Percentiles rank a stretch among this genome's conserved stretches.
Evolutionary conservation across 2,329 filamentous ascomycete species (phyloP).

Genomic region (Colletotrichum gloeosporioides): DNA sequence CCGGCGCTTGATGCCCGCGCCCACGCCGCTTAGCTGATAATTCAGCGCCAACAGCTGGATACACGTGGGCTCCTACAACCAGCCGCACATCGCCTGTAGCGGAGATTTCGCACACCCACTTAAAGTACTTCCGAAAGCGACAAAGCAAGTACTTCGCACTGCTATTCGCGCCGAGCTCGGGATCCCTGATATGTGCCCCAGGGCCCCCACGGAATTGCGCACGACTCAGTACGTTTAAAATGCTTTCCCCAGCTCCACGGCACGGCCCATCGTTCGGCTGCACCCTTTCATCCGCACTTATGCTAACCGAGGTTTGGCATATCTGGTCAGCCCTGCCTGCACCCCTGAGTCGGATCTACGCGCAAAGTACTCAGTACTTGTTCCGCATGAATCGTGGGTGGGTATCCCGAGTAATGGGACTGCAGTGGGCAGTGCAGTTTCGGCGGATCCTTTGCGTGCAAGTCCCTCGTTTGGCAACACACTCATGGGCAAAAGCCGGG

Average conservation of each 20-base stretch:
- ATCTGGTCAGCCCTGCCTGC: background rate
- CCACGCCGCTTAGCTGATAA: background rate
- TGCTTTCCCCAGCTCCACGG: background rate
- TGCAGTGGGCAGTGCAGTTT: background rate
- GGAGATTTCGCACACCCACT: background rate
- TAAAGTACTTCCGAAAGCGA: background rate
- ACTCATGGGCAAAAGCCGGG: background rate
- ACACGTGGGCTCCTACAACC: background rate
- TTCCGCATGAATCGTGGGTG: no score
- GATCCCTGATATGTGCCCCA: background rate
- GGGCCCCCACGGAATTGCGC: background rate
- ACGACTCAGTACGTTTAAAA: background rate
- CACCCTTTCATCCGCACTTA: background rate
- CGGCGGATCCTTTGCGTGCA: background rate
- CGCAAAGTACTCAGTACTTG: no score
- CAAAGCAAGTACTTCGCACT: background rate
- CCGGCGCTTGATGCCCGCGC: background rate
- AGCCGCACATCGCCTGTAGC: background rate
- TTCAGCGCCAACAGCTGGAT: background rate
- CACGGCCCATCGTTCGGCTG: background rate
- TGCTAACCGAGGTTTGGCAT: background rate
- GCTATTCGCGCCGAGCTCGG: background rate
- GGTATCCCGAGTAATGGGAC: no score
- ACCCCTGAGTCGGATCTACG: background rate
- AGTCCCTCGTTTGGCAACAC: background rate